Percentiles rank a stretch among this genome's conserved stretches.
These are phyloP conservation scores for Coniochaeta sp. DNA, from an alignment of 2,329 filamentous ascomycete genomes.

Conservation along the genomic window DNA sequence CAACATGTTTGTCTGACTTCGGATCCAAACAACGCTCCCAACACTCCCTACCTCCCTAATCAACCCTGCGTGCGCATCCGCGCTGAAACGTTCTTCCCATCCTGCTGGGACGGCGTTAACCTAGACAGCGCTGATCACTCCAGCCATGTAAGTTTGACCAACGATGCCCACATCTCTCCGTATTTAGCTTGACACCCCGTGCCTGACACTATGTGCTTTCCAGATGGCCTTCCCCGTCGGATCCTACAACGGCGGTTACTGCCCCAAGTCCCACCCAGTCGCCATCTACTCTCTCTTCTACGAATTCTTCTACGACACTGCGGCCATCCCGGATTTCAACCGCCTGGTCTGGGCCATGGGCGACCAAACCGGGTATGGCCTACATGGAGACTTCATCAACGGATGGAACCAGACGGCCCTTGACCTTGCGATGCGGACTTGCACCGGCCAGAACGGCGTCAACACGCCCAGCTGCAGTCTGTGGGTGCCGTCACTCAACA, in stretches of 20 bases:
- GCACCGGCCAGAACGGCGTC: neutral
- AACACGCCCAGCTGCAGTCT: neutral
- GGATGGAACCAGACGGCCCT: neutral
- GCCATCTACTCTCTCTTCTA: neutral
- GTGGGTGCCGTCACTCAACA: neutral
- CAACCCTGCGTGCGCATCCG: conserved; percentile 2
- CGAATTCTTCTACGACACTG: neutral
- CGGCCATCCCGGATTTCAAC: neutral
- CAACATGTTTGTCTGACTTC: conserved; percentile 2
- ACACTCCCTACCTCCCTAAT: conserved; percentile 1
- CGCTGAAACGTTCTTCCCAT: conserved; percentile 5
- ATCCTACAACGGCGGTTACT: neutral
- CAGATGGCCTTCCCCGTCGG: neutral
- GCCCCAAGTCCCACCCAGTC: neutral
- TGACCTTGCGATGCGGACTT: neutral
- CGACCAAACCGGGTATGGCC: neutral
- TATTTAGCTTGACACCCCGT: neutral
- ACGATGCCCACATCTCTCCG: neutral
- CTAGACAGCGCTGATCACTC: conserved; percentile 4
- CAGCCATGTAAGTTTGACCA: neutral
- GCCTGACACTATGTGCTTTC: neutral
- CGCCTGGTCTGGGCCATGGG: neutral
- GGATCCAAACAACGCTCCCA: conserved; percentile 2
- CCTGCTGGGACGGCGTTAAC: conserved; percentile 8
- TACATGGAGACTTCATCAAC: neutral